These are phyloP conservation scores for Gloeopeniophorella convolvens DNA, from an alignment of 768 basidiomycete species.

Conservation along the genomic window DNA sequence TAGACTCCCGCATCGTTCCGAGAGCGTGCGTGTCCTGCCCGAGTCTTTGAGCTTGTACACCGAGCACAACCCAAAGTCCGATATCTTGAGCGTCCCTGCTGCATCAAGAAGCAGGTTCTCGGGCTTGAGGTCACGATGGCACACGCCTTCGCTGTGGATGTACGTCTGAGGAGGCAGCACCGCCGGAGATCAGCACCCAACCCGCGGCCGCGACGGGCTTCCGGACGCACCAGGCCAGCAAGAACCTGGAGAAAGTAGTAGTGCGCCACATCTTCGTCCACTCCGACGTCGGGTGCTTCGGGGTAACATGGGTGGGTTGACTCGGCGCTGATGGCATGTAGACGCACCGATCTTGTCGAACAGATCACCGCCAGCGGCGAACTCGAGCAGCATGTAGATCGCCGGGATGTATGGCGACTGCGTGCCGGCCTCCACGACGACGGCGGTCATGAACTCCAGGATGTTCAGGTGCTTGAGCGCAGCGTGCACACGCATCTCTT, in stretches of 20 bases:
- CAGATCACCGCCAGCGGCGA: slow-evolving; percentile 89
- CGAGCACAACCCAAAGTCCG: slow-evolving; percentile 90
- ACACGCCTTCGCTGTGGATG: slow-evolving; percentile 85
- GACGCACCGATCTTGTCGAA: slow-evolving; percentile 96
- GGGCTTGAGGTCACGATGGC: slow-evolving; percentile 95
- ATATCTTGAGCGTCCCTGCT: slow-evolving; percentile 82
- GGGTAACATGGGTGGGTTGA: neutral
- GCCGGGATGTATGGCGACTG: slow-evolving; percentile 57
- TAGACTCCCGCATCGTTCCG: slow-evolving; percentile 83
- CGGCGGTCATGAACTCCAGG: slow-evolving; percentile 76
- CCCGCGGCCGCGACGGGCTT: neutral
- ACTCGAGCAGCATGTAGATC: slow-evolving; percentile 87
- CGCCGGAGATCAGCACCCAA: neutral
- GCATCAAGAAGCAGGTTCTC: slow-evolving; percentile 89
- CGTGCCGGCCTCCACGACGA: slow-evolving; percentile 62
- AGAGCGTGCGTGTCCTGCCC: slow-evolving; percentile 69
- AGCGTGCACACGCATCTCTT: slow-evolving; percentile 87
- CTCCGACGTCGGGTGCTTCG: slow-evolving; percentile 86
- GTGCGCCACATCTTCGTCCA: slow-evolving; percentile 83
- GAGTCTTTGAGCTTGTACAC: slow-evolving; percentile 81
- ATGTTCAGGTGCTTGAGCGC: slow-evolving; percentile 74
- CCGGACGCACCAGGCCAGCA: slow-evolving; percentile 62
- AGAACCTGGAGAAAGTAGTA: slow-evolving; percentile 84
- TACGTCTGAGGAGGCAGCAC: slow-evolving; percentile 46
- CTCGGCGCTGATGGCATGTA: neutral